Evolutionary conservation across 192 early-diverging fungal genomes (phyloP), one percentile per base, ranked within the genome.

Genomic region (Backusella mclennaniae): DNA sequence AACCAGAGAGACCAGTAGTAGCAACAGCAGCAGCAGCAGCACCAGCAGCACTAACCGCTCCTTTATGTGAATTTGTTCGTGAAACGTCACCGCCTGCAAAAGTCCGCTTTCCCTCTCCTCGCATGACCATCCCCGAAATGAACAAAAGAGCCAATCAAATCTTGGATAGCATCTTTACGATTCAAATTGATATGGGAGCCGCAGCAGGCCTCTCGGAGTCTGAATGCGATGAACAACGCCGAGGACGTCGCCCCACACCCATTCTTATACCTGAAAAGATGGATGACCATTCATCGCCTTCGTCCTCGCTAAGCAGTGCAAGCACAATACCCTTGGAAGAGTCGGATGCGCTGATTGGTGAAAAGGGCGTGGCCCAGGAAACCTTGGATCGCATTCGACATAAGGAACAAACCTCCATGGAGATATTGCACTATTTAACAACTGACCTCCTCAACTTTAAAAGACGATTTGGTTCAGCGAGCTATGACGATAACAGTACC

Each of bases 141-240:
- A 90, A 83, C 79, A 87, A 86, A 76, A 86, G 91, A n/a, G 85
- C 87, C 21, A 92, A 90, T 79, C 89, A 89, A 29, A 77, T 92
- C 33, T 76, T 87, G 29, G 91, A 92, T 29, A 91, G 89, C 76
- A 87, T 91, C 19, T 76, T 80, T 33, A 83, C 89, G 2, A 56
- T 85, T 2, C 87, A 89, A 67, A 77, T 85, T 15, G 81, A 83
- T 38, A 88, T 88, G 85, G 63, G 19, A 1, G 9, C 52, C 59
- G 23, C 17, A 11, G 21, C 15, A 29, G 36, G 35, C 31, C 0
- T 23, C 15, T 23, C 29, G 19, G 33, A 35, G n/a, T 21, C 15
- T 4, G 69, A 71, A 17, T 26, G 9, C 14, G 56, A 63, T 4
- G 56, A 23, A 63, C 21, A 63, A 11, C 56, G 56, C 8, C 56